Conservation (phyloP, 805 yeast genomes). For the Helenozyma rhizophorensis region DNA sequence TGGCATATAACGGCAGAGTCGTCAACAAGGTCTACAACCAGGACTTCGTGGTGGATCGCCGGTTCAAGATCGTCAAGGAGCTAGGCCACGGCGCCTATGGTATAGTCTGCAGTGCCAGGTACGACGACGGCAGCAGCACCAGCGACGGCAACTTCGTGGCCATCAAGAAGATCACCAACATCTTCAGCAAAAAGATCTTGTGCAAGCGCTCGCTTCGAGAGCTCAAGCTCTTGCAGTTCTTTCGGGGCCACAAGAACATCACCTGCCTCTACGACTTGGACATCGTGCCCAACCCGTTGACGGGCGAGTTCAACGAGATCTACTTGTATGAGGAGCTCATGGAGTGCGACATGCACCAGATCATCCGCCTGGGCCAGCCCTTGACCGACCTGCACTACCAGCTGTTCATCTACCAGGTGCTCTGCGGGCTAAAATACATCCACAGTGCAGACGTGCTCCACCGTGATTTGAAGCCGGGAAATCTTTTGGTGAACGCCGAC, state of each 20-base stretch:
- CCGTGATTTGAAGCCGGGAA: constrained; percentile 93
- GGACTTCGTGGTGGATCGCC: constrained; percentile 84
- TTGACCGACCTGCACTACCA: constrained; percentile 94
- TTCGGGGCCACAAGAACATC: constrained; percentile 93
- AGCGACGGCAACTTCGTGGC: constrained; percentile 58
- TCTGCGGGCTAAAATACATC: constrained; percentile 85
- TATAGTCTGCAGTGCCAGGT: constrained; percentile 90
- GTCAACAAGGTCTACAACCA: constrained; percentile 57
- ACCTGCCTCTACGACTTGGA: constrained; percentile 94
- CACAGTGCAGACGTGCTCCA: constrained; percentile 93
- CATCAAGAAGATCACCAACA: constrained; percentile 92
- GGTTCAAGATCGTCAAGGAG: constrained; percentile 87
- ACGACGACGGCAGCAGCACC: constrained; percentile 56
- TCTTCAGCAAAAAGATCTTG: constrained; percentile 83
- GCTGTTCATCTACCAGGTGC: constrained; percentile 83
- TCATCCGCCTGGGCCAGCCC: constrained; percentile 89
- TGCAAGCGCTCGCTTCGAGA: constrained; percentile 92
- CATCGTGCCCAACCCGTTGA: constrained; percentile 63
- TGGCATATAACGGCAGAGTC: constrained; percentile 27
- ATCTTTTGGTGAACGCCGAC: constrained; percentile 88
- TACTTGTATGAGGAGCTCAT: constrained; percentile 93
- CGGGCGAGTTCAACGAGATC: constrained; percentile 78
- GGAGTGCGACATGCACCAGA: constrained; percentile 99
- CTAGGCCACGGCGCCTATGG: constrained; percentile 99
- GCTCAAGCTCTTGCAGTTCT: constrained; percentile 82